phyloP scores from a whole-genome alignment of 441 rosid genomes.

The Pelargonium fulgidum region DNA sequence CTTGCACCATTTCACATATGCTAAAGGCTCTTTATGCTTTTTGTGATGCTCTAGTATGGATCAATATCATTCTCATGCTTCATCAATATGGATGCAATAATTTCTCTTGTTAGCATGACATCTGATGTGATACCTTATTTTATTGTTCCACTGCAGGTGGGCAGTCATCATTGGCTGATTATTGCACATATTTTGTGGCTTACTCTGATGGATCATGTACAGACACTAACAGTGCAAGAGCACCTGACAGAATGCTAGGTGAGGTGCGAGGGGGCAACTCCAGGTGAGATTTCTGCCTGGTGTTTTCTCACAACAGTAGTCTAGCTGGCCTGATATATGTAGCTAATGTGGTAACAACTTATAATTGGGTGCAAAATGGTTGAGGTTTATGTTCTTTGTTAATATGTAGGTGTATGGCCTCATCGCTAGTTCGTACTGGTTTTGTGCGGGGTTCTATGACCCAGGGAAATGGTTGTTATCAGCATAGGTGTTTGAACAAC shows the following conservation, averaged over 20 bases:
- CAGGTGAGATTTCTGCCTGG: conserved; percentile 43
- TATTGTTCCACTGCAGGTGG: conserved; percentile 57
- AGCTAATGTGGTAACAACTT: background rate
- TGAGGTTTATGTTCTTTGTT: conserved; percentile 24
- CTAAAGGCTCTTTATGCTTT: background rate
- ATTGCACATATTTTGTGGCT: conserved; percentile 94
- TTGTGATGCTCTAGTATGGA: conserved; percentile 1
- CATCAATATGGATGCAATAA: background rate
- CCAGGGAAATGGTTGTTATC: conserved; percentile 98
- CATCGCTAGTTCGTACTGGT: conserved; percentile 87
- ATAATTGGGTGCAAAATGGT: conserved; percentile 6
- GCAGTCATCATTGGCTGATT: conserved; percentile 95
- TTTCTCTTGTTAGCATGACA: background rate
- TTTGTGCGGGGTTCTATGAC: conserved; percentile 88
- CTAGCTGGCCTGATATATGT: background rate
- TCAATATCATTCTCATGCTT: background rate
- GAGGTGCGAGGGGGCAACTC: conserved; percentile 92
- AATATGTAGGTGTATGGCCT: conserved; percentile 75
- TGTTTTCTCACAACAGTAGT: background rate
- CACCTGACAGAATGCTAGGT: conserved; percentile 98
- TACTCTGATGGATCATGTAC: conserved; percentile 99
- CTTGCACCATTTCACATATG: background rate
- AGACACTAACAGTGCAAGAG: conserved; percentile 85
- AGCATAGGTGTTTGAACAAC: conserved; percentile 76
- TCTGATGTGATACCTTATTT: background rate